Percentiles rank a stretch among this genome's conserved stretches.
phyloP scores from a whole-genome alignment of 768 basidiomycete species.

The Mycena floridula region DNA sequence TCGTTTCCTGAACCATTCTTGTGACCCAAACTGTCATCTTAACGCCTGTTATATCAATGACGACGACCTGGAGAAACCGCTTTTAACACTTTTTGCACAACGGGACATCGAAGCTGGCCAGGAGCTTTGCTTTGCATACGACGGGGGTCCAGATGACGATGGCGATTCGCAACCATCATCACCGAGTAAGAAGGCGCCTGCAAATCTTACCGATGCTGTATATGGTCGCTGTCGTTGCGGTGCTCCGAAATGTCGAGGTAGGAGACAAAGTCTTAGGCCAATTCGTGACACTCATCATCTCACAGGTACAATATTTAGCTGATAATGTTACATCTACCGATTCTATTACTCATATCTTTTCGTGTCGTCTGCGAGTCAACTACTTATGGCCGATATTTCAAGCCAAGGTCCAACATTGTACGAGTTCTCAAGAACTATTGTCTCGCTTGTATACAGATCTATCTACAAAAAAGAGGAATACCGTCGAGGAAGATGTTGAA shows the following conservation, averaged over 20 bases:
- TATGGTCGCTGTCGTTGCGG: constrained; percentile 47
- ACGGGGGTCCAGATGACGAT: constrained; percentile 26
- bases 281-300: no score
- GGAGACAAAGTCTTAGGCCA: no score
- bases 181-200: constrained; percentile 5
- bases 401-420: no score
- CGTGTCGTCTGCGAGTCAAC: no score
- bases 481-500: no score
- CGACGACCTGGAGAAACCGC: constrained; percentile 60
- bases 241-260: constrained; percentile 44
- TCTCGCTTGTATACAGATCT: no score
- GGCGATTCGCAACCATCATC: constrained; percentile 2
- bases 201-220: constrained; percentile 31
- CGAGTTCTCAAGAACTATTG: no score
- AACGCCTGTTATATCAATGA: constrained; percentile 79
- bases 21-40: constrained; percentile 77
- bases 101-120: constrained; percentile 58
- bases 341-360: no score
- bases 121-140: constrained; percentile 76
- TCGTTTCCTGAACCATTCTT: constrained; percentile 92
- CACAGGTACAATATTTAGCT: no score
- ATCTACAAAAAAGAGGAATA: no score
- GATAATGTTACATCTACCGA: no score
- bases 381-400: no score
- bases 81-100: constrained; percentile 60